Conservation (phyloP, 306 rosid species). For the Aeschynomene evenia region DNA sequence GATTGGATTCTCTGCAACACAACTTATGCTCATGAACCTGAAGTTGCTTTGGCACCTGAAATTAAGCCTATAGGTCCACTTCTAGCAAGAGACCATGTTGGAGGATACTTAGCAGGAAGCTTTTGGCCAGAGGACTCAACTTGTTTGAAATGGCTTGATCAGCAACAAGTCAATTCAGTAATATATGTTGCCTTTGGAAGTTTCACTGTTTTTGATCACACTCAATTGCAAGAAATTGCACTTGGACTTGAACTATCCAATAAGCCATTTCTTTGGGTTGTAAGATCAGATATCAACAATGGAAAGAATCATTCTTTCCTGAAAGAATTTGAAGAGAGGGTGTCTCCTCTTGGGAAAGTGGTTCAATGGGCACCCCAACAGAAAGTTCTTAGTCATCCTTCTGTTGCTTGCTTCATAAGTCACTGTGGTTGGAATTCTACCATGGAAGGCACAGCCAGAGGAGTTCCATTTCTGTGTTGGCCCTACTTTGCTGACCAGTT, state of each 20-base stretch:
- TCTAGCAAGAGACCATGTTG: background rate
- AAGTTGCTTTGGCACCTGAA: constrained; percentile 14
- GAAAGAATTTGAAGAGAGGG: constrained; percentile 22
- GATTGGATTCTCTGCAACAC: constrained; percentile 44
- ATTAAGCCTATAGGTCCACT: constrained; percentile 43
- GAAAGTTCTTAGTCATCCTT: constrained; percentile 23
- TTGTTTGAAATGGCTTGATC: constrained; percentile 38
- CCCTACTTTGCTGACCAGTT: constrained; percentile 36
- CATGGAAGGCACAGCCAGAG: constrained; percentile 24
- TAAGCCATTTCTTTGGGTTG: constrained; percentile 39
- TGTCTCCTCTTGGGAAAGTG: constrained; percentile 13
- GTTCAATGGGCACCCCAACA: constrained; percentile 36
- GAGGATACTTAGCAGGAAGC: background rate
- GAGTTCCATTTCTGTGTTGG: constrained; percentile 37
- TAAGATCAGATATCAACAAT: constrained; percentile 28
- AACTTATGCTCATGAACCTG: constrained; percentile 27
- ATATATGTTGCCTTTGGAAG: constrained; percentile 47
- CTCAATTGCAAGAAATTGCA: constrained; percentile 36
- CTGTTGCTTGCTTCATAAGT: constrained; percentile 34
- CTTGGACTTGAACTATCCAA: constrained; percentile 31
- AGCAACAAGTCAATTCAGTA: constrained; percentile 28
- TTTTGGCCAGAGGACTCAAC: constrained; percentile 37
- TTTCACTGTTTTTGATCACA: constrained; percentile 1
- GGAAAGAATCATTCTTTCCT: background rate
- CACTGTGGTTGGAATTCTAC: constrained; percentile 45